Evolutionary conservation across 1,284 basidiomycete species (phyloP), one percentile per base, ranked within the genome.

Genomic region (Blastosporella zonata): DNA sequence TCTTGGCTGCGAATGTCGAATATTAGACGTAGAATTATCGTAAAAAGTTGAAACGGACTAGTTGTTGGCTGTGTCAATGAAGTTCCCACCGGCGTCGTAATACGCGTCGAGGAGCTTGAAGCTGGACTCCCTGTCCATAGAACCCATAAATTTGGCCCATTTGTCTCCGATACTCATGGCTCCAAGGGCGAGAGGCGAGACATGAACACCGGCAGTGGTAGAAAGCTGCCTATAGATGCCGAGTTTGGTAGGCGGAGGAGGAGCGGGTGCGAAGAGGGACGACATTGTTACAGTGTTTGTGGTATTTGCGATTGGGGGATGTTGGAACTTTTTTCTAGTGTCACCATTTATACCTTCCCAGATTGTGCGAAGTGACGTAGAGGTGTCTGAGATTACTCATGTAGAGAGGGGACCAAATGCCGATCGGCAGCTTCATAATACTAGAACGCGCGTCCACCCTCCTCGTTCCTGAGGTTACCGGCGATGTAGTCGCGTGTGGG

Each of bases 51-150:
- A 27, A 6, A 59, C 71, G 33, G 53, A 71, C 75, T 79, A 78
- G 51, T 59, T 64, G 46, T 73, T 78, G 9, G 79, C 68, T 0
- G 78, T 81, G 50, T 81, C 78, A 49, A 82, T 77, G 44, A 79
- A 78, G 56, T 80, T 81, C 12, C 79, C 76, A n/a, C 70, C 73
- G 2, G 63, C 67, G 28, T 76, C 68, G 35, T 63, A 75, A 50
- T 63, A 79, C 0, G 74, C 69, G 43, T 81, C 72, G 1, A 81
- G 66, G 0, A 80, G 66, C 63, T 72, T 65, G 62, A 78, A 75
- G 15, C 69, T 70, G 0, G 31, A 49, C 21, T 21, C 34, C 28
- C 29, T 49, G 47, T 13, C 50, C 72, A 79, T 79, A 2, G 44
- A 43, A 1, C 54, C 56, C 41, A 57, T 28, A 4, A 28, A 34